Base-by-base conservation (phyloP, 495 filamentous ascomycete genomes). In the Coniosporium apollinis region DNA sequence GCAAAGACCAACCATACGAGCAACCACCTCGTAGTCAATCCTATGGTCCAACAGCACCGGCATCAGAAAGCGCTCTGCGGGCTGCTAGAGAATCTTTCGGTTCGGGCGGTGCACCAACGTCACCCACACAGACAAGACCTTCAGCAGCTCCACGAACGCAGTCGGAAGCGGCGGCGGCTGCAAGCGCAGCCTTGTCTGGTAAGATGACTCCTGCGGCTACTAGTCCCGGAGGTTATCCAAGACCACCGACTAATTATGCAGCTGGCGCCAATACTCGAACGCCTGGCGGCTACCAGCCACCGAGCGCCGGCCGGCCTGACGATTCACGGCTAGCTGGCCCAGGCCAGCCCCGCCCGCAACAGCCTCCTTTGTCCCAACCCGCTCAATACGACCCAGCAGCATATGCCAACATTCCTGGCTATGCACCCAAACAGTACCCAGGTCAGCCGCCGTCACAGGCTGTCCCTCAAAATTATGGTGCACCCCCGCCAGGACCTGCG, bases 381-480 rank as follows among this genome's bases (percentile, higher is more conserved):
- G 70, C 66, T 42, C n/a, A n/a, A n/a, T 83, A 87, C 50, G 74
- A 85, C 51, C 80, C 79, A 24, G 64, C 69, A 20, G 72, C 70
- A 33, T 86, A 85, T 53, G 75, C 70, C 37, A 62, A 70, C 34
- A 71, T 81, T 26, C 60, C 57, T 39, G 60, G 46, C 1, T 50
- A 55, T 38, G 33, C 49, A 28, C 49, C 54, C 19, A 57, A 49
- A 31, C 29, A 39, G 14, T 39, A 46, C 21, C 55, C 45, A 34
- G 65, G 61, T 33, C 66, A 70, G 37, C 61, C 56, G 30, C 55
- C 57, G 33, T 38, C 51, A 39, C 49, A 46, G 18, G 44, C 44
- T 4, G 44, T 50, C 1, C 37, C 40, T n/a, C 47, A 50, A 28
- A 34, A 42, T 3, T 33, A 44, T n/a, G 31, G 39, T 13, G 36